phyloP scores from a whole-genome alignment of 2,329 filamentous ascomycete genomes.

The Cordyceps fumosorosea region DNA sequence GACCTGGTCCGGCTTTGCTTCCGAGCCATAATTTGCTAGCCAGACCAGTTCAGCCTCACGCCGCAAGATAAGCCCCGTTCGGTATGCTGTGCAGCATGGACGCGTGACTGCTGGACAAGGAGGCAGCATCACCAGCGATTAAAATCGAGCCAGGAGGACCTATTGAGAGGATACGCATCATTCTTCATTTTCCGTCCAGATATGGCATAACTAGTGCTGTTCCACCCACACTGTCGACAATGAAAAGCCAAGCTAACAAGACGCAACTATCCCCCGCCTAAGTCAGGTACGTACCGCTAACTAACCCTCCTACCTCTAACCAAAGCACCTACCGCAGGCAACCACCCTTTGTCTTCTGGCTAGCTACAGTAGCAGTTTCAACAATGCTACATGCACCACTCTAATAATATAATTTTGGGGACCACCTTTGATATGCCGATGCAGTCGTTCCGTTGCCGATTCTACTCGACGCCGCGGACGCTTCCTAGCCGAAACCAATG shows the following conservation, averaged over 20 bases:
- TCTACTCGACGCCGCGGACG: neutral
- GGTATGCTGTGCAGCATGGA: neutral
- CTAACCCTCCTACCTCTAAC: neutral
- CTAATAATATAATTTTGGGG: neutral
- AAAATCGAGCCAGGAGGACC: neutral
- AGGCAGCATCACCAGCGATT: neutral
- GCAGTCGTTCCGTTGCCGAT: neutral
- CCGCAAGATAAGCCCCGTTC: neutral
- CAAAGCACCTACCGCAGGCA: neutral
- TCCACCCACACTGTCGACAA: neutral
- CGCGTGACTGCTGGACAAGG: neutral
- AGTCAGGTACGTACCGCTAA: neutral
- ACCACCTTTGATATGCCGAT: neutral
- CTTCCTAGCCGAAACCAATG: neutral
- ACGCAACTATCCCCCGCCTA: neutral
- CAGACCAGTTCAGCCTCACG: slow-evolving; percentile 1
- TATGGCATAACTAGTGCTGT: neutral
- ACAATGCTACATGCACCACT: neutral
- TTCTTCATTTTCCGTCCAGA: neutral
- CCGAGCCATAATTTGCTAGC: neutral
- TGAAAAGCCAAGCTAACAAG: neutral
- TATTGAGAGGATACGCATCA: neutral
- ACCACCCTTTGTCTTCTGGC: neutral
- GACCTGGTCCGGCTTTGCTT: neutral
- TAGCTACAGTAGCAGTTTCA: neutral